These are phyloP conservation scores for Solanum piurae DNA, from an alignment of 257 asterid genomes.

Conservation along the genomic window DNA sequence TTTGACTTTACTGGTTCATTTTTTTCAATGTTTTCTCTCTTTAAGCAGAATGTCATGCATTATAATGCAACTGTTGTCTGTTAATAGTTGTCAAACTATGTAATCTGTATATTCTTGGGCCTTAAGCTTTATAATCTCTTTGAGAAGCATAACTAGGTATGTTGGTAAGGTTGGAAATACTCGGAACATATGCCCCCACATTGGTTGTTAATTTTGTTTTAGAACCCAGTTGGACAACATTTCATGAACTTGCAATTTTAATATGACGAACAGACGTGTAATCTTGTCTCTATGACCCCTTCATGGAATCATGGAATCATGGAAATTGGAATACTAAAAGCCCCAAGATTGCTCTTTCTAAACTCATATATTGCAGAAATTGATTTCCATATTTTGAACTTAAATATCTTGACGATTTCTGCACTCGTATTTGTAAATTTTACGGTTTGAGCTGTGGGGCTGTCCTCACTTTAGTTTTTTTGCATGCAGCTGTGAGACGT, in stretches of 20 bases:
- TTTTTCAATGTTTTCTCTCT: not conserved
- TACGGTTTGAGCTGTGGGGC: not conserved
- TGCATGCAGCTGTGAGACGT: constrained; percentile 59
- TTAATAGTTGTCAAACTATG: not conserved
- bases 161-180: not conserved
- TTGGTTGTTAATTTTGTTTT: not conserved
- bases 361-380: not conserved
- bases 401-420: not conserved
- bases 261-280: not conserved
- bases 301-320: not conserved
- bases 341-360: not conserved
- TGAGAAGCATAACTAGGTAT: not conserved
- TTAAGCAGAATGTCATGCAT: not conserved
- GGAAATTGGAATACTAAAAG: not conserved
- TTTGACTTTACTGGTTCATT: not conserved
- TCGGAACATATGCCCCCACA: not conserved
- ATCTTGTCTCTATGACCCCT: not conserved
- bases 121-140: not conserved
- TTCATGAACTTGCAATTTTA: not conserved
- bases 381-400: not conserved
- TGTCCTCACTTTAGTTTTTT: not conserved
- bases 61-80: not conserved
- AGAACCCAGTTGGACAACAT: not conserved
- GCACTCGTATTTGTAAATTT: not conserved
- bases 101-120: not conserved